Percentiles rank a stretch among this genome's conserved stretches.
Evolutionary conservation across 2,329 filamentous ascomycete genomes (phyloP).

Genomic region (Penicillium olsonii): DNA sequence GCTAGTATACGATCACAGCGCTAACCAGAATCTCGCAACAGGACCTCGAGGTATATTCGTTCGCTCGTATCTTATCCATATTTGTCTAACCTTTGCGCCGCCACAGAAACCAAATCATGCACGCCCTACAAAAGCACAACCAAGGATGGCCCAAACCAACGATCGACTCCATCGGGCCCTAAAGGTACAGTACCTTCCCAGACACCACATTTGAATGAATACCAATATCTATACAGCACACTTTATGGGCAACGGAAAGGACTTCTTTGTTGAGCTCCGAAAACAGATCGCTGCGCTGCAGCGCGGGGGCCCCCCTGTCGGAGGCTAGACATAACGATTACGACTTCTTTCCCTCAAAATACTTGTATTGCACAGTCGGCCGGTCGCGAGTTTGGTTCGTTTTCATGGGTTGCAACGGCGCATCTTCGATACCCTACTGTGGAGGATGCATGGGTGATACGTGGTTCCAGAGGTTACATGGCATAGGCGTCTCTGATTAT

Average conservation of each 20-base stretch:
- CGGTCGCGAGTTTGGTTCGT: slow-evolving; percentile 18
- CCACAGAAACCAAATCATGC: slow-evolving; percentile 35
- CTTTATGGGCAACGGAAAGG: slow-evolving; percentile 50
- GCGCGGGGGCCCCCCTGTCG: slow-evolving; percentile 36
- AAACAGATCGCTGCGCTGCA: slow-evolving; percentile 48
- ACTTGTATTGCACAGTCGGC: slow-evolving; percentile 21
- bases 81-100: slow-evolving; percentile 10
- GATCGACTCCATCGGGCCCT: slow-evolving; percentile 45
- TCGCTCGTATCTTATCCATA: not conserved
- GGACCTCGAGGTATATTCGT: slow-evolving; percentile 32
- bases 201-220: slow-evolving; percentile 1
- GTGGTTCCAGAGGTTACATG: slow-evolving; percentile 22
- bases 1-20: not conserved
- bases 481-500: slow-evolving; percentile 26
- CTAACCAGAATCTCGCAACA: slow-evolving; percentile 18
- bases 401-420: slow-evolving; percentile 27
- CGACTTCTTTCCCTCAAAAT: slow-evolving; percentile 15
- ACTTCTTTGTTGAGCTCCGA: slow-evolving; percentile 52
- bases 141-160: slow-evolving; percentile 38
- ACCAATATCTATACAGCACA: slow-evolving; percentile 38
- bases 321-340: slow-evolving; percentile 31
- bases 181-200: slow-evolving; percentile 40
- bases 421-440: slow-evolving; percentile 30
- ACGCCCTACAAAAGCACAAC: slow-evolving; percentile 41
- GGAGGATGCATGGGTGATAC: slow-evolving; percentile 23